Conservation (phyloP, 139 green algal genomes). For the Picochlorum sp. region DNA sequence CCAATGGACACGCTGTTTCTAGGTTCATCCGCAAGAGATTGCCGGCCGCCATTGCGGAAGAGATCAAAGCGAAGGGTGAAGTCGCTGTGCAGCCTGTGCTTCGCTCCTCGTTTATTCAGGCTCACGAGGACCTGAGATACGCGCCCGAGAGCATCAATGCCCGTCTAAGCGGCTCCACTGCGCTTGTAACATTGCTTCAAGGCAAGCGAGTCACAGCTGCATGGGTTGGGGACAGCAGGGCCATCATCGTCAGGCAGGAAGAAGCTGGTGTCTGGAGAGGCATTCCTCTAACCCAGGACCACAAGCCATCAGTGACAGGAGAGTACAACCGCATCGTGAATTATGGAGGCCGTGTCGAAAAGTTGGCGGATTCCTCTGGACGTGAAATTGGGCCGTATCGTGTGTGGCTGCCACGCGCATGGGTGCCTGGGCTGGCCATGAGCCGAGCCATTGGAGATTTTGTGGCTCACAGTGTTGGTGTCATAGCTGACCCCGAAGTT, state of each 20-base stretch:
- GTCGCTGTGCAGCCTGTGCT: neutral
- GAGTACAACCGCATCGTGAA: conserved; percentile 69
- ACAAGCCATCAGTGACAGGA: conserved; percentile 70
- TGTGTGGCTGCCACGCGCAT: conserved; percentile 68
- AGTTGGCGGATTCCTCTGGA: conserved; percentile 63
- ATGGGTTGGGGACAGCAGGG: conserved; percentile 84
- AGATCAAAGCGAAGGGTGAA: conserved; percentile 40
- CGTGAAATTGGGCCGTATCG: conserved; percentile 68
- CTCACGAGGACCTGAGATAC: conserved; percentile 42
- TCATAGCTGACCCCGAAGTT: conserved; percentile 66
- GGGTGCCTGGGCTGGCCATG: conserved; percentile 87
- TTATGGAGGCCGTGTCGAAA: conserved; percentile 67
- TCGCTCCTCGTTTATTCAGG: conserved; percentile 41
- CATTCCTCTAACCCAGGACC: conserved; percentile 71
- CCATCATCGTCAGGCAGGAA: conserved; percentile 41
- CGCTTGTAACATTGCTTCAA: conserved; percentile 55
- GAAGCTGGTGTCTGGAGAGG: conserved; percentile 31
- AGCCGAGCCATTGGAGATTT: conserved; percentile 72
- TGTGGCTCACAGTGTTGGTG: conserved; percentile 72
- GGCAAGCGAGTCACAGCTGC: conserved; percentile 49
- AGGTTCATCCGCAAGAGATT: conserved; percentile 68
- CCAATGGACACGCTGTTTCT: conserved; percentile 66
- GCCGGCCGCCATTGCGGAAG: conserved; percentile 60
- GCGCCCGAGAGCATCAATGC: conserved; percentile 49
- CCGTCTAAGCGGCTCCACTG: conserved; percentile 77